phyloP scores from a whole-genome alignment of 331 rosid species.

The Prunus yedoensis region DNA sequence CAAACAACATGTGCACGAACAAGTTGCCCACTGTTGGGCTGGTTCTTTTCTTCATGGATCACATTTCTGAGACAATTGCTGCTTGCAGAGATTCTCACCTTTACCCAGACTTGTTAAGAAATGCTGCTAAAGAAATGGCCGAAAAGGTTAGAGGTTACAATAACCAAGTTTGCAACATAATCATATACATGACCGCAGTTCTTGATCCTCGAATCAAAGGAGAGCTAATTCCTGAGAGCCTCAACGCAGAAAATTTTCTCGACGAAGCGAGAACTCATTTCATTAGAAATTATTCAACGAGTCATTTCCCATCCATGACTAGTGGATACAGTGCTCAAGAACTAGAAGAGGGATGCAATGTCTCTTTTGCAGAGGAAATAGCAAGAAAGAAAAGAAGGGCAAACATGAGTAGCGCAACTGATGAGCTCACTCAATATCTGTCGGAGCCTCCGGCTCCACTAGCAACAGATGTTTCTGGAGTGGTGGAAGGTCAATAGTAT shows the following conservation, averaged over 20 bases:
- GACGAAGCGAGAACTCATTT: conserved; percentile 89
- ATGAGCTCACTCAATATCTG: conserved; percentile 90
- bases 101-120: conserved; percentile 82
- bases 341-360: conserved; percentile 73
- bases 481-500: conserved; percentile 94
- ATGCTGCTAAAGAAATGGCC: conserved; percentile 85
- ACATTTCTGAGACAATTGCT: conserved; percentile 78
- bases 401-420: conserved; percentile 66
- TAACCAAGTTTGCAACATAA: conserved; percentile 78
- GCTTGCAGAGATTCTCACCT: conserved; percentile 78
- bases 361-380: conserved; percentile 94
- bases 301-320: conserved; percentile 68
- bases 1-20: conserved; percentile 83
- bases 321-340: conserved; percentile 68
- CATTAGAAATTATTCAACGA: conserved; percentile 64
- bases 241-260: conserved; percentile 59
- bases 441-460: conserved; percentile 86
- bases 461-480: conserved; percentile 88
- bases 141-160: conserved; percentile 66
- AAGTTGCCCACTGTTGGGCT: conserved; percentile 82
- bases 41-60: conserved; percentile 97
- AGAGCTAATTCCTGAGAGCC: conserved; percentile 86
- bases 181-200: conserved; percentile 85
- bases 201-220: conserved; percentile 94
- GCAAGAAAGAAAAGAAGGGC: conserved; percentile 90